phyloP scores from a whole-genome alignment of 148 eudicot species.

The Chenopodium formosanum region DNA sequence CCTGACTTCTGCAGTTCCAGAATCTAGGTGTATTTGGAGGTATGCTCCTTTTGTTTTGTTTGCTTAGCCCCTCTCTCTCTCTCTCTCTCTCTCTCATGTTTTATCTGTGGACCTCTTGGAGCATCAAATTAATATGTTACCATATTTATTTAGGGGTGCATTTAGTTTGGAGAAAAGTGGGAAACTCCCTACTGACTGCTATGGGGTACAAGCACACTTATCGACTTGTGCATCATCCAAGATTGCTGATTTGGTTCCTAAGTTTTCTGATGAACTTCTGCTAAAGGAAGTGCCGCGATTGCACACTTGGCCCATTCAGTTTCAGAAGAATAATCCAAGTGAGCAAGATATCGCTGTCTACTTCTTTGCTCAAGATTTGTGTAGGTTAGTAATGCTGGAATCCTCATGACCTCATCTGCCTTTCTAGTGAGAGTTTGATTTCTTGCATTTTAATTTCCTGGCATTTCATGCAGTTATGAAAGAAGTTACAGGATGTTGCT shows the following conservation, averaged over 20 bases:
- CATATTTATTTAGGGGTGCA: constrained; percentile 34
- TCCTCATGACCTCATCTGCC: neutral
- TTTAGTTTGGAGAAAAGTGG: constrained; percentile 37
- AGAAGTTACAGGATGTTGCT: constrained; percentile 34
- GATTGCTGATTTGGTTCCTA: constrained; percentile 45
- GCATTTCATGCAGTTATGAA: constrained; percentile 34
- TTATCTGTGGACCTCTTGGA: neutral
- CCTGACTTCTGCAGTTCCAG: constrained; percentile 34
- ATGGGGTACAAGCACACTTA: constrained; percentile 50
- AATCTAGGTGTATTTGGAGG: constrained; percentile 47
- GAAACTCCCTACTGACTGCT: constrained; percentile 28
- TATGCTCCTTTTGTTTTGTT: constrained; percentile 25
- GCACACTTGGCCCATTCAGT: constrained; percentile 72
- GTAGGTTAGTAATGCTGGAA: constrained; percentile 32
- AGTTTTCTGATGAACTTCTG: constrained; percentile 47
- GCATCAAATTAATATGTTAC: neutral
- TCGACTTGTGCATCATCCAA: constrained; percentile 41
- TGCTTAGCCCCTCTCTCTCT: neutral
- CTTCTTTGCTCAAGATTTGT: constrained; percentile 53
- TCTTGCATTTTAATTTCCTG: constrained; percentile 6
- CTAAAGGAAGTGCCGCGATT: constrained; percentile 59
- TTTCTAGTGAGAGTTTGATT: neutral
- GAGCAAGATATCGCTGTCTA: constrained; percentile 58
- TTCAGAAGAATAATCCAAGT: constrained; percentile 51
- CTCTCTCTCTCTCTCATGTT: neutral